These are phyloP conservation scores for Plantago lanceolata DNA, from an alignment of 305 asterid genomes.

Conservation along the genomic window DNA sequence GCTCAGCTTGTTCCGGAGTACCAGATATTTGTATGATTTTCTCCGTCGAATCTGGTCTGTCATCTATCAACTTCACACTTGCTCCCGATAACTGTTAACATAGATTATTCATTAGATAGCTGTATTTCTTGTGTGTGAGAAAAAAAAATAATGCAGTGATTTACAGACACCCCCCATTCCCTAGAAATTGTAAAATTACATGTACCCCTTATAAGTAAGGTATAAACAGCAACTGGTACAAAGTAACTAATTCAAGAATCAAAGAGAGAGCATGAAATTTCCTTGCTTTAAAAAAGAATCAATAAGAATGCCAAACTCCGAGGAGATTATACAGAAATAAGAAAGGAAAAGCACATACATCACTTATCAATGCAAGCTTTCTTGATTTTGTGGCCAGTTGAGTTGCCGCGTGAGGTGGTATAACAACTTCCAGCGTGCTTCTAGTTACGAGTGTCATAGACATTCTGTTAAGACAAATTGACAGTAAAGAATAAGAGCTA, in stretches of 20 bases:
- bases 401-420: slow-evolving; percentile 75
- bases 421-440: slow-evolving; percentile 78
- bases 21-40: slow-evolving; percentile 85
- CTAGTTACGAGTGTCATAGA: slow-evolving; percentile 75
- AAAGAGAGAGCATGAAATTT: too few relatives aligned
- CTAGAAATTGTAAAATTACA: too few relatives aligned
- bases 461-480: slow-evolving; percentile 34
- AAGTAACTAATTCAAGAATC: too few relatives aligned
- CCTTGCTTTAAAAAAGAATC: too few relatives aligned
- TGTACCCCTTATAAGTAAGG: too few relatives aligned
- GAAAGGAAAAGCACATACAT: slow-evolving; percentile 41
- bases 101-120: slow-evolving; percentile 17
- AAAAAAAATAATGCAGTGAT: slow-evolving; percentile 2
- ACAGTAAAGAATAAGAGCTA: slow-evolving; percentile 12
- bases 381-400: slow-evolving; percentile 74
- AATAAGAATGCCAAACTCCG: too few relatives aligned
- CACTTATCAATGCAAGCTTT: slow-evolving; percentile 77
- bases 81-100: slow-evolving; percentile 78
- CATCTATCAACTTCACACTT: slow-evolving; percentile 67
- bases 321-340: not conserved
- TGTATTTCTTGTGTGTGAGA: not conserved
- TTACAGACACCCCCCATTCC: too few relatives aligned
- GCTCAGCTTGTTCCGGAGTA: slow-evolving; percentile 86
- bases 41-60: slow-evolving; percentile 56
- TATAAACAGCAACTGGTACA: too few relatives aligned